These are phyloP conservation scores for Pseudodiploospora longispora DNA, from an alignment of 2,329 filamentous ascomycete species.

Conservation along the genomic window DNA sequence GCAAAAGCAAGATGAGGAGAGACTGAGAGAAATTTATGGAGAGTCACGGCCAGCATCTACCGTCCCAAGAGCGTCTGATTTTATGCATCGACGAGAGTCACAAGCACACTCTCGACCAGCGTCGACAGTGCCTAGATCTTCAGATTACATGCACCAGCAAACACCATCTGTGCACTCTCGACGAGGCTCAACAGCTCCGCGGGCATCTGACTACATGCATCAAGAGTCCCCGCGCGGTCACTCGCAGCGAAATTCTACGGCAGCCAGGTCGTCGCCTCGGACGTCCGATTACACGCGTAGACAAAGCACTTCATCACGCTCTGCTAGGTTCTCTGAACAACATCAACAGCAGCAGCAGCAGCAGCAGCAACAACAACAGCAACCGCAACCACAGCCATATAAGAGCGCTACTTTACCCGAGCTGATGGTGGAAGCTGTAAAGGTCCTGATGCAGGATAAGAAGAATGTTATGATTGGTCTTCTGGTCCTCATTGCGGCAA, in stretches of 20 bases:
- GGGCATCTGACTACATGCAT: too few relatives aligned
- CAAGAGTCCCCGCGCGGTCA: too few relatives aligned
- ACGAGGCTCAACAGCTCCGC: too few relatives aligned
- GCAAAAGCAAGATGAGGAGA: constrained; percentile 38
- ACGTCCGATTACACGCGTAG: neutral
- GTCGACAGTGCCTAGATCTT: too few relatives aligned
- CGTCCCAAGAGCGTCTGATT: constrained; percentile 8
- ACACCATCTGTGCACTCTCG: too few relatives aligned
- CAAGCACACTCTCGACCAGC: too few relatives aligned
- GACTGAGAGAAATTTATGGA: constrained; percentile 47
- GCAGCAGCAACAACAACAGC: constrained; percentile 23
- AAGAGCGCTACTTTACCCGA: constrained; percentile 44
- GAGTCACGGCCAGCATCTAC: constrained; percentile 17
- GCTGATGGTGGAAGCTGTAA: constrained; percentile 44
- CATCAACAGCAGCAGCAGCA: constrained; percentile 13
- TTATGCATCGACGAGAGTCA: neutral
- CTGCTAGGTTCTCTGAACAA: constrained; percentile 5
- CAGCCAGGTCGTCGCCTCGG: too few relatives aligned
- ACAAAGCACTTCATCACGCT: neutral
- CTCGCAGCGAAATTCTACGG: too few relatives aligned
- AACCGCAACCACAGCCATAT: constrained; percentile 18
- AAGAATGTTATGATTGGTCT: constrained; percentile 52
- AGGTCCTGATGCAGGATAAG: constrained; percentile 47
- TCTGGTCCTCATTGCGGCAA: constrained; percentile 44
- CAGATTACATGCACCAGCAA: too few relatives aligned